phyloP scores from a whole-genome alignment of 345 rosid species.

The Brassica napus region DNA sequence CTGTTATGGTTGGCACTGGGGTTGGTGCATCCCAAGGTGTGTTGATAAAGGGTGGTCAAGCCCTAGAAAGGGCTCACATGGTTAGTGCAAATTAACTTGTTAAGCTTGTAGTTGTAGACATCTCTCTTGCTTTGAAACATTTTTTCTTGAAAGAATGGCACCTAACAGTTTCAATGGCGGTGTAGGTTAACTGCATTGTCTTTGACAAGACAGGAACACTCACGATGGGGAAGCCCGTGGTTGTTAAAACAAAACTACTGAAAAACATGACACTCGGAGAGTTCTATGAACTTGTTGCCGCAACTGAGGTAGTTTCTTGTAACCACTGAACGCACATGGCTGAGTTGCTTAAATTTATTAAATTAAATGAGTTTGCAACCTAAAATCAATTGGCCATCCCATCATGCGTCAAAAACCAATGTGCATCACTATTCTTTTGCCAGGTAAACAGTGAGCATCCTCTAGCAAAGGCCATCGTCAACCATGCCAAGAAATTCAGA shows the following conservation, averaged over 20 bases:
- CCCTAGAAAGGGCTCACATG: slow-evolving; percentile 82
- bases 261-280: slow-evolving; percentile 68
- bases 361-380: no score
- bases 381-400: no score
- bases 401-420: not conserved
- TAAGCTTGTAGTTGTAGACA: not conserved
- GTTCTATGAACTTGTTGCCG: slow-evolving; percentile 79
- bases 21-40: slow-evolving; percentile 97
- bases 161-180: slow-evolving; percentile 4
- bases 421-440: not conserved
- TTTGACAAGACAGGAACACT: slow-evolving; percentile 99
- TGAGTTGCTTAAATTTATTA: not conserved
- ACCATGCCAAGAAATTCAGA: slow-evolving; percentile 71
- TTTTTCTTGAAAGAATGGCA: not conserved
- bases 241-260: slow-evolving; percentile 71
- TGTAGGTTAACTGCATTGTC: slow-evolving; percentile 82
- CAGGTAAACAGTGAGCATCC: slow-evolving; percentile 90
- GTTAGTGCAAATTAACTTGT: slow-evolving; percentile 37
- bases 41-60: slow-evolving; percentile 95
- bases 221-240: slow-evolving; percentile 84
- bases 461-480: slow-evolving; percentile 81
- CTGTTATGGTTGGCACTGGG: slow-evolving; percentile 99
- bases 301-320: slow-evolving; percentile 64
- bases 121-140: not conserved
- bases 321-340: not conserved